phyloP scores from a whole-genome alignment of 495 filamentous ascomycete genomes.

The Trichoderma gamsii region DNA sequence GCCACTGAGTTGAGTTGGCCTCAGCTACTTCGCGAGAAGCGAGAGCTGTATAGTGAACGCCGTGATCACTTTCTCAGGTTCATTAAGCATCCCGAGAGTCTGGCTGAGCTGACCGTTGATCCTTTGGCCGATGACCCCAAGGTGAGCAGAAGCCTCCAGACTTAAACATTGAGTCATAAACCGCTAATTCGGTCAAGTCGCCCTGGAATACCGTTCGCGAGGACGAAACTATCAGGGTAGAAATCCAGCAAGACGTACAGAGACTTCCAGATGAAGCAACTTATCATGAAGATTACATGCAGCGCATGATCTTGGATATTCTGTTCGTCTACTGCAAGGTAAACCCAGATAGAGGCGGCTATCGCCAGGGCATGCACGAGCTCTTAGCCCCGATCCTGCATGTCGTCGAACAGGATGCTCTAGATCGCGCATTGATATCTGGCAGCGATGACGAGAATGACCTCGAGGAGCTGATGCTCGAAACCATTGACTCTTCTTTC shows the following conservation, averaged over 20 bases:
- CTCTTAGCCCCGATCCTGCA: conserved; percentile 85
- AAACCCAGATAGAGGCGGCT: conserved; percentile 73
- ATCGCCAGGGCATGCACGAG: conserved; percentile 98
- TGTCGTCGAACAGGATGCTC: conserved; percentile 77
- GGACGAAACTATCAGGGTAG: conserved; percentile 76
- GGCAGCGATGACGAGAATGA: conserved; percentile 29
- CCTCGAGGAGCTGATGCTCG: conserved; percentile 41
- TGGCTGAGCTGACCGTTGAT: conserved; percentile 63
- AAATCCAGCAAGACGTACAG: conserved; percentile 94
- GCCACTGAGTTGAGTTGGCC: conserved; percentile 53
- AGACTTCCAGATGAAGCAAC: conserved; percentile 87
- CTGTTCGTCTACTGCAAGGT: conserved; percentile 93
- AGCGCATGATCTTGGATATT: conserved; percentile 78
- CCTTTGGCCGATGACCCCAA: conserved; percentile 81
- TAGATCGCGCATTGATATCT: conserved; percentile 31
- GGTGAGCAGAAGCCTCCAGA: conserved; percentile 45
- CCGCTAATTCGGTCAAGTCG: conserved; percentile 50
- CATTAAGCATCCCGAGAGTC: conserved; percentile 74
- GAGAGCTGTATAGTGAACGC: conserved; percentile 66
- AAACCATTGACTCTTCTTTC: conserved; percentile 62
- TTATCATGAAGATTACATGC: conserved; percentile 74
- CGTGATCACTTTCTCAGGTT: conserved; percentile 68
- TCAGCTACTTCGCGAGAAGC: conserved; percentile 56
- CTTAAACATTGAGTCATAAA: conserved; percentile 1
- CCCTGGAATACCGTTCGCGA: conserved; percentile 80